phyloP scores from a whole-genome alignment of 2,329 filamentous ascomycete genomes.

The Arthroderma sp. region DNA sequence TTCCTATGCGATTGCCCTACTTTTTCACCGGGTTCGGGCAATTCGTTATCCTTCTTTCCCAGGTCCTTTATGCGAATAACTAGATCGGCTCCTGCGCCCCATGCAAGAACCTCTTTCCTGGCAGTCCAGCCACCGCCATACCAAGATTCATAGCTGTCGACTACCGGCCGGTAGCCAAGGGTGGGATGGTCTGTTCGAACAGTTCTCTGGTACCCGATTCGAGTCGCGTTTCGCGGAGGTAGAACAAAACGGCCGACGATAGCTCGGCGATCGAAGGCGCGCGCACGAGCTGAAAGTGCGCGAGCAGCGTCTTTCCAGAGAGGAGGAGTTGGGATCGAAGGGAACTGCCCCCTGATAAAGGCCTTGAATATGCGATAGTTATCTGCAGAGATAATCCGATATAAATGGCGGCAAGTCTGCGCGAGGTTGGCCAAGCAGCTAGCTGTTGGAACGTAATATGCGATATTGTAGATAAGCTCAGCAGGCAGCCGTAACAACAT shows the following conservation, averaged over 20 bases:
- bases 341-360: constrained; percentile 38
- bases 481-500: constrained; percentile 27
- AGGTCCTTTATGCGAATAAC: constrained; percentile 37
- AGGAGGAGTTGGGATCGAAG: constrained; percentile 29
- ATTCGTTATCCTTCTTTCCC: constrained; percentile 15
- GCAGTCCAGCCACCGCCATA: constrained; percentile 33
- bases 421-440: constrained; percentile 33
- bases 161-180: constrained; percentile 45
- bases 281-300: constrained; percentile 42
- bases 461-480: constrained; percentile 32
- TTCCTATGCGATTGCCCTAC: not conserved
- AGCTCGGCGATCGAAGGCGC: constrained; percentile 44
- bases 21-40: not conserved
- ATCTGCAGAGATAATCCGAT: constrained; percentile 33
- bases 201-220: constrained; percentile 21
- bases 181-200: constrained; percentile 36
- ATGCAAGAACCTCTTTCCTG: constrained; percentile 44
- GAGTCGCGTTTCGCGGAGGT: constrained; percentile 29
- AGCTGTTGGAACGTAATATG: constrained; percentile 32
- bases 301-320: constrained; percentile 40
- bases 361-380: constrained; percentile 35
- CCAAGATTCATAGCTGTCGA: constrained; percentile 46
- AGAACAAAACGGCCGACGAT: constrained; percentile 42
- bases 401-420: constrained; percentile 33
- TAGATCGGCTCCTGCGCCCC: constrained; percentile 48